Percentiles rank a stretch among this genome's conserved stretches.
Evolutionary conservation across 495 filamentous ascomycete species (phyloP).

Genomic region (Aspergillus bridgeri): DNA sequence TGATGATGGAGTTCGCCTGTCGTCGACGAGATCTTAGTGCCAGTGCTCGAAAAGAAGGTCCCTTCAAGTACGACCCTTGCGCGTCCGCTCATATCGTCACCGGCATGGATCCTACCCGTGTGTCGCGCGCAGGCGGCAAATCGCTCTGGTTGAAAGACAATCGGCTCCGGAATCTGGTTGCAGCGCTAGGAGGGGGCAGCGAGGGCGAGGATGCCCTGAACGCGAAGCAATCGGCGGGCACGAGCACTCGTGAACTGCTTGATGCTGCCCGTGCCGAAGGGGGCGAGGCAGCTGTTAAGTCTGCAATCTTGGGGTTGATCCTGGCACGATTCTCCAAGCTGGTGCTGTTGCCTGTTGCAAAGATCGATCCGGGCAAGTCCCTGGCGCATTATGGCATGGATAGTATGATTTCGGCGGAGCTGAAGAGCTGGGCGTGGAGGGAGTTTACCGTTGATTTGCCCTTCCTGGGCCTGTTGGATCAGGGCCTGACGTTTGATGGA

Average conservation of each 20-base stretch:
- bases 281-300: neutral
- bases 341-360: constrained; percentile 25
- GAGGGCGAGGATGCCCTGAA: too few species aligned
- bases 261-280: neutral
- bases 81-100: constrained; percentile 54
- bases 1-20: constrained; percentile 29
- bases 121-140: too few species aligned
- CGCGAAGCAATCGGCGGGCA: too few species aligned
- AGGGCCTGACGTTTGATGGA: too few species aligned
- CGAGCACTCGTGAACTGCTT: neutral
- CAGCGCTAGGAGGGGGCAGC: constrained; percentile 24
- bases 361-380: constrained; percentile 16
- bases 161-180: too few species aligned
- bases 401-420: constrained; percentile 46
- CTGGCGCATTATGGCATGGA: constrained; percentile 42
- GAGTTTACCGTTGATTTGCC: constrained; percentile 36
- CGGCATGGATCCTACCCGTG: too few species aligned
- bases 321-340: constrained; percentile 29
- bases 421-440: constrained; percentile 47
- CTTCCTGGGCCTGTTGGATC: constrained; percentile 21
- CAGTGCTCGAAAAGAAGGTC: too few species aligned
- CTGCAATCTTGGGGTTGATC: constrained; percentile 12
- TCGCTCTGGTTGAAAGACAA: too few species aligned
- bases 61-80: too few species aligned
- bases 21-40: too few species aligned